A percentile compares a stretch with the other conserved stretches of the same genome.
phyloP scores from a whole-genome alignment of 2,329 filamentous ascomycete genomes.

The Phaeomoniella chlamydospora region DNA sequence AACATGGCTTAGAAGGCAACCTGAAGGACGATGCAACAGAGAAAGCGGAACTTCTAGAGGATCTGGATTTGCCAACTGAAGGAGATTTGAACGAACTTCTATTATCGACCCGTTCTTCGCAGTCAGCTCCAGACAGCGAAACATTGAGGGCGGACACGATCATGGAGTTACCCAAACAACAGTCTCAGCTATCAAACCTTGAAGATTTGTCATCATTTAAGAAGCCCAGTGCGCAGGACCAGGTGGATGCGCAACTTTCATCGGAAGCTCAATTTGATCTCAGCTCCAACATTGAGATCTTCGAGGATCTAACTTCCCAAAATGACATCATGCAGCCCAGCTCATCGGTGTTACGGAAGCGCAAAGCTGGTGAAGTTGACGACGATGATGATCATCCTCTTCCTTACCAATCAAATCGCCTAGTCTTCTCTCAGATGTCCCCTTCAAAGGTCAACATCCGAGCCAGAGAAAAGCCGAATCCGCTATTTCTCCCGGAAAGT shows the following conservation, averaged over 20 bases:
- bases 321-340: background rate
- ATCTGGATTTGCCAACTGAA: background rate
- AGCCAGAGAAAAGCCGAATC: background rate
- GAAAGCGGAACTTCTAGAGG: background rate
- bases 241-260: background rate
- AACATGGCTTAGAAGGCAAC: background rate
- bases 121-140: background rate
- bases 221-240: background rate
- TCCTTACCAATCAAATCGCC: background rate
- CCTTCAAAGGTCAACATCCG: constrained; percentile 1
- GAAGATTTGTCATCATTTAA: background rate
- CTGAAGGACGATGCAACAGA: background rate
- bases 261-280: background rate
- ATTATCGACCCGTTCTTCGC: background rate
- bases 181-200: background rate
- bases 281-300: background rate
- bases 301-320: background rate
- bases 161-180: background rate
- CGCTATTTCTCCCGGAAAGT: background rate
- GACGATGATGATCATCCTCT: background rate
- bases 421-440: background rate
- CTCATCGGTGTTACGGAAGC: background rate
- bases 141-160: background rate
- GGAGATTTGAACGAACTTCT: background rate
- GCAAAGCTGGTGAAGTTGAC: background rate